phyloP scores from a whole-genome alignment of 176 grass and related monocot species.

The Oryza australiensis region DNA sequence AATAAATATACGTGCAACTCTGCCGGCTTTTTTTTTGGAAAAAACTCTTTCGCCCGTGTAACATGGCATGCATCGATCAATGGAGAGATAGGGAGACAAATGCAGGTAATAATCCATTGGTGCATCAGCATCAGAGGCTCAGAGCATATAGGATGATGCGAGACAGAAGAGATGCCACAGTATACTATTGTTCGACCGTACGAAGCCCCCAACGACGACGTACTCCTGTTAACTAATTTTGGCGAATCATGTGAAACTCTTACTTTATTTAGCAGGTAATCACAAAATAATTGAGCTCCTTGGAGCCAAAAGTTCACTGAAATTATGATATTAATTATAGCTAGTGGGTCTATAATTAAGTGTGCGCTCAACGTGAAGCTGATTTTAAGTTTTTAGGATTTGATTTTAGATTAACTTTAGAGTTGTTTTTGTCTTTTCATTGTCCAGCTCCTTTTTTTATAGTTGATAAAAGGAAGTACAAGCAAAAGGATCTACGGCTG shows the following conservation, averaged over 20 bases:
- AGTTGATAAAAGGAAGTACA: background rate
- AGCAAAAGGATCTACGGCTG: background rate
- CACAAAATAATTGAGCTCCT: background rate
- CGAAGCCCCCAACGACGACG: background rate
- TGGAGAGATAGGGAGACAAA: background rate
- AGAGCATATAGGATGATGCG: background rate
- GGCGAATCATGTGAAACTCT: background rate
- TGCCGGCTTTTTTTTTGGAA: background rate
- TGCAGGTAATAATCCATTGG: background rate
- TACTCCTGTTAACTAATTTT: background rate
- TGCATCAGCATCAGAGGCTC: background rate
- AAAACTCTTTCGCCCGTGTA: background rate
- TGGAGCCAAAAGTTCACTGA: background rate
- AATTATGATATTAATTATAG: background rate
- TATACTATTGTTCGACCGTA: constrained; percentile 4
- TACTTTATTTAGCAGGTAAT: constrained; percentile 3
- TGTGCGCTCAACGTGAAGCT: background rate
- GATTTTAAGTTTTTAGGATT: background rate
- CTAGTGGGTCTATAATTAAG: background rate
- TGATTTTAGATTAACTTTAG: background rate
- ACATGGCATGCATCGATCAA: background rate
- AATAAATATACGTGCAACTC: background rate
- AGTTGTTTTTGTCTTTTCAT: background rate
- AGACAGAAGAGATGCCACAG: background rate
- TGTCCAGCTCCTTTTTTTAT: background rate